Percentiles rank a stretch among this genome's conserved stretches.
These are phyloP conservation scores for Sambucus nigra DNA, from an alignment of 129 eudicot species.

Conservation along the genomic window DNA sequence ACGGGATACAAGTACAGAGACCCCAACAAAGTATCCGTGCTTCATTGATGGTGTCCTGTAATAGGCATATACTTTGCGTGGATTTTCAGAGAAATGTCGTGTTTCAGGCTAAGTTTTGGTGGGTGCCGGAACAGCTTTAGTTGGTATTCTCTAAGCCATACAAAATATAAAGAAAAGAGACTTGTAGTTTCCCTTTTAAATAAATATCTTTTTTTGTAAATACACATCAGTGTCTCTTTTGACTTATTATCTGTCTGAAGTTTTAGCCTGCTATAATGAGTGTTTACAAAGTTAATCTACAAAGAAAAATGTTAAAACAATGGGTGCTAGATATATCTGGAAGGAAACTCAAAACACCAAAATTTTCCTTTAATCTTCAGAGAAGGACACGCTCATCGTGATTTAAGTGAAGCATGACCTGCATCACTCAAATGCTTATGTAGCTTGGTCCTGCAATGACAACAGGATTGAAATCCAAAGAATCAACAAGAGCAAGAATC, in stretches of 20 bases:
- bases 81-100: too few species aligned
- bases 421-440: conserved; percentile 76
- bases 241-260: background rate
- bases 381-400: conserved; percentile 26
- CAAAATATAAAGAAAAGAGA: too few species aligned
- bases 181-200: too few species aligned
- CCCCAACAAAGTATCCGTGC: too few species aligned
- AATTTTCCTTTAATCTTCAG: background rate
- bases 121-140: too few species aligned
- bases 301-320: conserved; percentile 2
- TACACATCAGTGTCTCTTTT: too few species aligned
- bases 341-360: background rate
- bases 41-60: too few species aligned
- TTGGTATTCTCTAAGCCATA: too few species aligned
- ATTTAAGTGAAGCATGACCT: conserved; percentile 71
- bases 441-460: conserved; percentile 52
- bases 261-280: background rate
- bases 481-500: background rate
- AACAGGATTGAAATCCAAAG: conserved; percentile 5
- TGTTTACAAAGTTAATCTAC: background rate
- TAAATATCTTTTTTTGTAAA: too few species aligned
- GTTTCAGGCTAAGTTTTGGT: too few species aligned
- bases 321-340: conserved; percentile 6
- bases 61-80: too few species aligned
- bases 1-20: too few species aligned